These are phyloP conservation scores for Lasiosphaeria ovina DNA, from an alignment of 495 filamentous ascomycete species.

Conservation along the genomic window DNA sequence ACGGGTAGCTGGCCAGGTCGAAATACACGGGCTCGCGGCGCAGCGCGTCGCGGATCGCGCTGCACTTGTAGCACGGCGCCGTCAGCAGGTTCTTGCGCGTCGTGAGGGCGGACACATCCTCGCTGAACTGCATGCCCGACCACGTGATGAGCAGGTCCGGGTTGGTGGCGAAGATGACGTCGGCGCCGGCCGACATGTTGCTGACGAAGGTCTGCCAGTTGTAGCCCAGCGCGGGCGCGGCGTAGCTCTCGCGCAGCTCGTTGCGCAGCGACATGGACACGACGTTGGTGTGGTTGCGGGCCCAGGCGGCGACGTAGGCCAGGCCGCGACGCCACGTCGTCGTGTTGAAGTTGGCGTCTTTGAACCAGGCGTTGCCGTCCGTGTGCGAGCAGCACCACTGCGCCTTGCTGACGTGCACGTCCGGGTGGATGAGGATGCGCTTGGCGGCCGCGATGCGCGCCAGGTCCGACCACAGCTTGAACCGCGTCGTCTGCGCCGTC, in stretches of 20 bases:
- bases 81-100: conserved; percentile 39
- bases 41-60: conserved; percentile 37
- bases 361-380: conserved; percentile 60
- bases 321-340: conserved; percentile 52
- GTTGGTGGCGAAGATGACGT: conserved; percentile 48
- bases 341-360: conserved; percentile 50
- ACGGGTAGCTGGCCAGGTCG: conserved; percentile 26
- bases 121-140: conserved; percentile 55
- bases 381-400: conserved; percentile 53
- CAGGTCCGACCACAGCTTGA: conserved; percentile 42
- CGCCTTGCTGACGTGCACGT: conserved; percentile 58
- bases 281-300: conserved; percentile 42
- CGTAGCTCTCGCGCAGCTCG: conserved; percentile 46
- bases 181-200: conserved; percentile 48
- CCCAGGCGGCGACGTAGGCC: conserved; percentile 50
- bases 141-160: conserved; percentile 54
- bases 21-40: conserved; percentile 32
- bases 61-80: conserved; percentile 44
- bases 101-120: conserved; percentile 48
- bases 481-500: conserved; percentile 43
- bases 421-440: conserved; percentile 53
- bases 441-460: conserved; percentile 42
- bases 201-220: conserved; percentile 52
- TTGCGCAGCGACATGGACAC: conserved; percentile 53
- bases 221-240: conserved; percentile 39